Evolutionary conservation across 2,329 filamentous ascomycete species (phyloP).

Genomic region (Paecilomyces sp.): DNA sequence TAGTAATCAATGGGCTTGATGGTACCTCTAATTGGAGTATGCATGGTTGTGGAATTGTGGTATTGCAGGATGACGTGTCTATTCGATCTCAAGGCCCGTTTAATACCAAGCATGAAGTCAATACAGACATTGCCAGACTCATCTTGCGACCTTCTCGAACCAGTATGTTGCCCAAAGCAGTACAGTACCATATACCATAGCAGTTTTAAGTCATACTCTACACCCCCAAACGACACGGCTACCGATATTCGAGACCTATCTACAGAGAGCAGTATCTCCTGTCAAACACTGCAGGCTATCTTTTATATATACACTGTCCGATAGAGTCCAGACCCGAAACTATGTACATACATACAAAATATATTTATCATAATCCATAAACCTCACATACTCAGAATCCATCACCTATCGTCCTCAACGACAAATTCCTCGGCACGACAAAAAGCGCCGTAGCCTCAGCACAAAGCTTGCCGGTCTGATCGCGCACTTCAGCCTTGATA

Average conservation of each 20-base stretch:
- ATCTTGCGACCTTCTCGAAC: not conserved
- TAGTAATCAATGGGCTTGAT: not conserved
- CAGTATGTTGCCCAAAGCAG: not conserved
- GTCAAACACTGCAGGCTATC: not conserved
- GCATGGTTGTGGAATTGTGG: not conserved
- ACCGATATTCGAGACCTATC: not conserved
- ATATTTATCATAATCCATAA: not conserved
- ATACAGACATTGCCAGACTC: not conserved
- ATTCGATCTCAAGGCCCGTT: not conserved
- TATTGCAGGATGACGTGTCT: not conserved
- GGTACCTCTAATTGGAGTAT: not conserved
- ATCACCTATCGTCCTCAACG: constrained; percentile 33
- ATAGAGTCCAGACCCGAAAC: not conserved
- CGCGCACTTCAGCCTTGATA: constrained; percentile 26
- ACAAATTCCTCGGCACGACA: constrained; percentile 48
- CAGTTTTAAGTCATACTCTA: not conserved
- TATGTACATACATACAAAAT: not conserved
- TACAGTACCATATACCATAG: not conserved
- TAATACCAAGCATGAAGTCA: not conserved
- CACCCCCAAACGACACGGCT: not conserved
- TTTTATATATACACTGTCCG: not conserved
- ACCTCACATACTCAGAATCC: constrained; percentile 25
- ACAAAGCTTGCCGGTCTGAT: constrained; percentile 46
- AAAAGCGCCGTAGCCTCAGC: constrained; percentile 55
- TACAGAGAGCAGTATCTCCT: not conserved